phyloP scores from a whole-genome alignment of 1,284 basidiomycete genomes.

The Leccinum holopus region DNA sequence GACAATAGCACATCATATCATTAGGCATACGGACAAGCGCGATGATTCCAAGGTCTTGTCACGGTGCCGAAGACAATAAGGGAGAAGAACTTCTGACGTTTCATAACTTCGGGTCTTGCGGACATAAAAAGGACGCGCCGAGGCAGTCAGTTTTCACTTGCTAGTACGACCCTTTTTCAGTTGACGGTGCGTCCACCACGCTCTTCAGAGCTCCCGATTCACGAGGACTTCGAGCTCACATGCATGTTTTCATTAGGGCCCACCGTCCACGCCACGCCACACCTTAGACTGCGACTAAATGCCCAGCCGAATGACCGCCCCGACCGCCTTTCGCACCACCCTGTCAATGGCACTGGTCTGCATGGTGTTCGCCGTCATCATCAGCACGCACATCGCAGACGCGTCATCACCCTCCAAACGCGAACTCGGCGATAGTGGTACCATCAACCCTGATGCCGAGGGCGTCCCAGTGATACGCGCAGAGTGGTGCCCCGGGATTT shows the following conservation, averaged over 20 bases:
- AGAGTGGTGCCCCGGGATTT: conserved; percentile 11
- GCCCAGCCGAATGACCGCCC: background rate
- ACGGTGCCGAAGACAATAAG: background rate
- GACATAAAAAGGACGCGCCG: background rate
- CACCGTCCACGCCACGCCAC: background rate
- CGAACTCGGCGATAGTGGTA: background rate
- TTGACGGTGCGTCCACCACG: background rate
- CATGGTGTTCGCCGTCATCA: background rate
- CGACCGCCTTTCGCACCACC: background rate
- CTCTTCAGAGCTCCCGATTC: conserved; percentile 28
- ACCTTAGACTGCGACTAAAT: background rate
- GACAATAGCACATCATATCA: no score
- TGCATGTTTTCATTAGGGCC: background rate
- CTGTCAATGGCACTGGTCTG: conserved; percentile 1
- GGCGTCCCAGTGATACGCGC: background rate
- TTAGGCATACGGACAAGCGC: background rate
- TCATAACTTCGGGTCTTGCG: background rate
- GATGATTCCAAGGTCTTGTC: background rate
- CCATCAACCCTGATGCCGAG: background rate
- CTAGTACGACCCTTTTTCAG: background rate
- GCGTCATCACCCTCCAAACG: background rate
- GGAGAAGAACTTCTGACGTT: background rate
- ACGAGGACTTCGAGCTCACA: conserved; percentile 8
- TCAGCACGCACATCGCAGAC: background rate
- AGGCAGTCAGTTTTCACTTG: background rate